Evolutionary conservation across 768 basidiomycete genomes (phyloP).

Genomic region (Mycena olivaceomarginata): DNA sequence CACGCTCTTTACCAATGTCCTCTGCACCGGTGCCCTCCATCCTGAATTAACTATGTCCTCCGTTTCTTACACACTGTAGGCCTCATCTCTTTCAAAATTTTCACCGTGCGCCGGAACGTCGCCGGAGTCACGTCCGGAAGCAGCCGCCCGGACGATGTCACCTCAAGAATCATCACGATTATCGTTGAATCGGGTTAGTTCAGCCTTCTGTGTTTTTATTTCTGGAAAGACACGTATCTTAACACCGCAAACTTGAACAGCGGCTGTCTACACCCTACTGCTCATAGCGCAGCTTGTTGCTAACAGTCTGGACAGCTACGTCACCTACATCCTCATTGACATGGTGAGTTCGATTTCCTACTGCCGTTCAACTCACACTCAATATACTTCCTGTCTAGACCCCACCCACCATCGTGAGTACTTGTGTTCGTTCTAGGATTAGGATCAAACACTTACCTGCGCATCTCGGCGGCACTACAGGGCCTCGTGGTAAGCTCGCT

Average conservation of each 20-base stretch:
- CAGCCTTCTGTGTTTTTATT: no score
- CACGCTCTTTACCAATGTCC: not conserved
- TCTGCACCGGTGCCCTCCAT: not conserved
- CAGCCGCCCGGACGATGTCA: not conserved
- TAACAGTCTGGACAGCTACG: not conserved
- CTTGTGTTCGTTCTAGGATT: not conserved
- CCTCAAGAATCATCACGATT: not conserved
- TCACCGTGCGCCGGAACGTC: not conserved
- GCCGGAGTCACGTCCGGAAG: not conserved
- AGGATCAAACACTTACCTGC: not conserved
- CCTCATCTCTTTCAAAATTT: not conserved
- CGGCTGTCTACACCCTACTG: not conserved
- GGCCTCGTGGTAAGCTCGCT: not conserved
- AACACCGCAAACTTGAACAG: not conserved
- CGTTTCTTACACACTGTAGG: not conserved
- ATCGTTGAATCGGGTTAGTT: slow-evolving; percentile 1
- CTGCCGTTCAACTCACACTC: not conserved
- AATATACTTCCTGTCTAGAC: not conserved
- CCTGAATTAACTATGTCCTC: no score
- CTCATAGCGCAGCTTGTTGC: not conserved
- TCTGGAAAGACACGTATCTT: no score
- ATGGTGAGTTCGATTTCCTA: not conserved
- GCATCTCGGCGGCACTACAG: not conserved
- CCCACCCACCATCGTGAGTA: not conserved
- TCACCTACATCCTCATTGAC: not conserved